Percentiles rank a stretch among this genome's conserved stretches.
Evolutionary conservation across 1,284 basidiomycete species (phyloP).

Genomic region (Neolentinus lepideus): DNA sequence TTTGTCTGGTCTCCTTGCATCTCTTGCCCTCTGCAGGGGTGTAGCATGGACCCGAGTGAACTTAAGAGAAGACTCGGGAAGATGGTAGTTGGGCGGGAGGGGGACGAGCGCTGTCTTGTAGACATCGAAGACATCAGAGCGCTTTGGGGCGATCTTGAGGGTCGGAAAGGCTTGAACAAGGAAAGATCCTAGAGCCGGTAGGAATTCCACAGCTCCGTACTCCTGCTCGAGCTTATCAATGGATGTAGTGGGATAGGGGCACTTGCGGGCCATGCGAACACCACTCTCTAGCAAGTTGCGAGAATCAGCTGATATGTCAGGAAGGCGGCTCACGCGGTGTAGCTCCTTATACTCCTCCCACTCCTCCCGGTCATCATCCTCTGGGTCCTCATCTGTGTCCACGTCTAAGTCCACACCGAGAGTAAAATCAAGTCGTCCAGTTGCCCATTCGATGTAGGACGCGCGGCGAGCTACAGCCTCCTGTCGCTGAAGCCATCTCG

Average conservation of each 20-base stretch:
- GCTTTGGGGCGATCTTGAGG: slow-evolving; percentile 4
- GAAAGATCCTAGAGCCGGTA: slow-evolving; percentile 5
- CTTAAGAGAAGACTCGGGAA: slow-evolving; percentile 10
- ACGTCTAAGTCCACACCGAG: neutral
- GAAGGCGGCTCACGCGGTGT: too few species aligned
- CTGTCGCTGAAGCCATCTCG: slow-evolving; percentile 21
- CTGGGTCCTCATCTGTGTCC: neutral
- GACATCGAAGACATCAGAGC: slow-evolving; percentile 13
- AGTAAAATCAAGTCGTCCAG: neutral
- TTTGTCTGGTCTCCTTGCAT: slow-evolving; percentile 7
- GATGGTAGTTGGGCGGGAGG: slow-evolving; percentile 2
- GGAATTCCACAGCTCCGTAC: slow-evolving; percentile 8
- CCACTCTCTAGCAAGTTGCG: neutral
- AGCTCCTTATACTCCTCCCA: too few species aligned
- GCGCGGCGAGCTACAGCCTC: slow-evolving; percentile 1
- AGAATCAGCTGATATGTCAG: too few species aligned
- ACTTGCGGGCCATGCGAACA: neutral
- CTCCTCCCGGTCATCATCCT: neutral
- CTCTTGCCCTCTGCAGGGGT: slow-evolving; percentile 8
- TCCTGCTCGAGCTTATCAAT: neutral
- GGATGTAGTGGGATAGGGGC: neutral
- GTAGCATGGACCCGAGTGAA: slow-evolving; percentile 9
- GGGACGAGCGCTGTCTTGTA: neutral
- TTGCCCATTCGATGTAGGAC: slow-evolving; percentile 4
- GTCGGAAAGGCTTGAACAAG: neutral